Conservation (phyloP, 352 stramenopile species). For the Phytopythium oedochilum region DNA sequence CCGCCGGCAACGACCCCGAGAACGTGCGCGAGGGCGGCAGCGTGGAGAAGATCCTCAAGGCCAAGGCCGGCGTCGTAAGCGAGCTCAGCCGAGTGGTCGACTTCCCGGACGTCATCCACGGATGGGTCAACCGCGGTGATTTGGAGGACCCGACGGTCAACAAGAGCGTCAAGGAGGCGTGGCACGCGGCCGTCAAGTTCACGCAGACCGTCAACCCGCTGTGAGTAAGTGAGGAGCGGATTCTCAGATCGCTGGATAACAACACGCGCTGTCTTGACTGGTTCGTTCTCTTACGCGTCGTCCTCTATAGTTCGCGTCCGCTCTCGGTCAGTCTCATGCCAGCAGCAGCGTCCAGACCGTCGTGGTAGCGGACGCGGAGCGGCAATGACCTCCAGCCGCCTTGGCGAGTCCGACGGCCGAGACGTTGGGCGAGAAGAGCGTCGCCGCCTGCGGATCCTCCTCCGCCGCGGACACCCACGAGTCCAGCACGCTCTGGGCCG, state of each 20-base stretch:
- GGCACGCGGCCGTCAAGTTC: conserved; percentile 26
- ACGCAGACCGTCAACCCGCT: conserved; percentile 23
- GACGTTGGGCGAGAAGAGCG: conserved; percentile 18
- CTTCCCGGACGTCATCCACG: conserved; percentile 42
- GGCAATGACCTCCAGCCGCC: not conserved
- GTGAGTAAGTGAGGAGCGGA: too few relatives aligned
- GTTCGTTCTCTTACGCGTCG: too few relatives aligned
- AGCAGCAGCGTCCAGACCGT: conserved; percentile 22
- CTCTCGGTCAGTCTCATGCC: too few relatives aligned
- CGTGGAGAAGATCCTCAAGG: conserved; percentile 40
- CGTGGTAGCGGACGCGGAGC: not conserved
- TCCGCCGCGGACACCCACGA: conserved; percentile 13
- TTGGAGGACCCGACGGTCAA: conserved; percentile 30
- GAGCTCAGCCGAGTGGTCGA: conserved; percentile 25
- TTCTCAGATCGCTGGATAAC: too few relatives aligned
- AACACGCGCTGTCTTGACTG: too few relatives aligned
- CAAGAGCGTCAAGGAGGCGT: conserved; percentile 33
- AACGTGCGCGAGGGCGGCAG: conserved; percentile 23
- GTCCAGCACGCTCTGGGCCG: conserved; percentile 17
- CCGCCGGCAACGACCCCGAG: conserved; percentile 35
- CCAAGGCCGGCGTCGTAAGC: conserved; percentile 8
- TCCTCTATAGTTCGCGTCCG: too few relatives aligned
- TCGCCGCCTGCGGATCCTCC: not conserved
- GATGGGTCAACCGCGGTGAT: conserved; percentile 58
- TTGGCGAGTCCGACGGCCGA: conserved; percentile 23